Base-by-base conservation (phyloP, 2,329 filamentous ascomycete genomes). In the Hymenotorrendiella dingleyae region DNA sequence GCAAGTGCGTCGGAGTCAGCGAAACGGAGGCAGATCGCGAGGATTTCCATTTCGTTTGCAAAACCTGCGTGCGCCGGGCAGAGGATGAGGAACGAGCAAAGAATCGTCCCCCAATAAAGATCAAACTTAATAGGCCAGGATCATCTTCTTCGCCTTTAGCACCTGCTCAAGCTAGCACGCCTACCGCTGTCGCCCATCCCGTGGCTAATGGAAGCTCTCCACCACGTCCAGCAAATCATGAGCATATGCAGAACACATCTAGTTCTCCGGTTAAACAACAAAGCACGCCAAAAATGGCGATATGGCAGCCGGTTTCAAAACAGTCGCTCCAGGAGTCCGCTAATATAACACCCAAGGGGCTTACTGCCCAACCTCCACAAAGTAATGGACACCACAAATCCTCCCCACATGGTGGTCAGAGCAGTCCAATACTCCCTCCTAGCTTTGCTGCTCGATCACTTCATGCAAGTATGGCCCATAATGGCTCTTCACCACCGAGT, bases 41-140 rank as follows among this genome's bases (percentile, higher is more conserved):
- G 1, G 86, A 94, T 52, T 97, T 97, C 57, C 81, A 86, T 48
- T 95, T 95, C 58, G 65, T 95, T 51, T 97, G 91, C 67, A 69
- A 69, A 24, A 80, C 83, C 36, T 98, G 93, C 68, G 80, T 78
- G 54, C 79, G 74, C 12, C 82, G 79, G 45, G 77, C 80, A 49
- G 72, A 83, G 53, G 76, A 79, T 40, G 71, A 72, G 14, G 76
- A 73, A 46, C 70, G 52, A 47, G 77, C 78, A 28, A 84, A 83
- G 57, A 70, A 80, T 35, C 79, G 78, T 34, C 67, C 69, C 14
- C 62, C 67, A 8, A 75, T 80, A 56, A 77, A 75, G 55, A 59
- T 80, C 45, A 80, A 76, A 57, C 58, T 76, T 21, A 69, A 51
- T 54, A 69, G 71, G 36, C 62, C 78, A 42, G 71, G 67, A 23